A percentile compares a stretch with the other conserved stretches of the same genome.
These are phyloP conservation scores for Porcisia hertigi DNA, from an alignment of 208 protist genomes.

Conservation along the genomic window DNA sequence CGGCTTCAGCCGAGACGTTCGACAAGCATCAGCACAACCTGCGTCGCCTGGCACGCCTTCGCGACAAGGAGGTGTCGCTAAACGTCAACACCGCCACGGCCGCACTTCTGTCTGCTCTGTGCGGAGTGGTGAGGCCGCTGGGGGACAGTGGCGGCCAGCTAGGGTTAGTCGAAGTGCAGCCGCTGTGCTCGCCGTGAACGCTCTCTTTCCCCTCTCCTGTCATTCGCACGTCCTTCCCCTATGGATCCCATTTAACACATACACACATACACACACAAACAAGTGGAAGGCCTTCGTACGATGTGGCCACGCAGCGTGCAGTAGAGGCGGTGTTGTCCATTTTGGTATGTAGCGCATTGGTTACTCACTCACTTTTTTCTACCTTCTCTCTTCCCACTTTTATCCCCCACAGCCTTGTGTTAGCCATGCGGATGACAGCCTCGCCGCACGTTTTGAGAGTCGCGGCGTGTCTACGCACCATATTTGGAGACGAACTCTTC, in stretches of 20 bases:
- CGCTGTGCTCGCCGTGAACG: slow-evolving; percentile 1
- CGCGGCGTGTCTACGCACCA: background rate
- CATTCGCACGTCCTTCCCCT: background rate
- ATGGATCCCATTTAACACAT: background rate
- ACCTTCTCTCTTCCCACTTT: background rate
- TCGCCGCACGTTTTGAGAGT: background rate
- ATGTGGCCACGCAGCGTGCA: no score
- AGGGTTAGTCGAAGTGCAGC: slow-evolving; percentile 7
- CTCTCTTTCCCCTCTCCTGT: background rate
- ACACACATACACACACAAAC: background rate
- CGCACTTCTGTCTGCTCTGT: slow-evolving; percentile 50
- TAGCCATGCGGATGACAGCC: background rate
- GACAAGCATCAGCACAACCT: slow-evolving; percentile 17
- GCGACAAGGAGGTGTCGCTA: slow-evolving; percentile 64
- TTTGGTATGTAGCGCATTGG: no score
- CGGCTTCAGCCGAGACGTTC: background rate
- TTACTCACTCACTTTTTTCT: no score
- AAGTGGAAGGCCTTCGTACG: no score
- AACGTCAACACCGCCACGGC: slow-evolving; percentile 83
- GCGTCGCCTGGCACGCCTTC: slow-evolving; percentile 28
- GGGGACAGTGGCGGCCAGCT: background rate
- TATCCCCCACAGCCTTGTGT: background rate
- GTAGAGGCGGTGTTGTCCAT: no score
- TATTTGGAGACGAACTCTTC: slow-evolving; percentile 28
- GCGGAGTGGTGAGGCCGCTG: slow-evolving; percentile 22